These are phyloP conservation scores for Sanguinoderma infundibulare DNA, from an alignment of 1,284 basidiomycete species.

Conservation along the genomic window DNA sequence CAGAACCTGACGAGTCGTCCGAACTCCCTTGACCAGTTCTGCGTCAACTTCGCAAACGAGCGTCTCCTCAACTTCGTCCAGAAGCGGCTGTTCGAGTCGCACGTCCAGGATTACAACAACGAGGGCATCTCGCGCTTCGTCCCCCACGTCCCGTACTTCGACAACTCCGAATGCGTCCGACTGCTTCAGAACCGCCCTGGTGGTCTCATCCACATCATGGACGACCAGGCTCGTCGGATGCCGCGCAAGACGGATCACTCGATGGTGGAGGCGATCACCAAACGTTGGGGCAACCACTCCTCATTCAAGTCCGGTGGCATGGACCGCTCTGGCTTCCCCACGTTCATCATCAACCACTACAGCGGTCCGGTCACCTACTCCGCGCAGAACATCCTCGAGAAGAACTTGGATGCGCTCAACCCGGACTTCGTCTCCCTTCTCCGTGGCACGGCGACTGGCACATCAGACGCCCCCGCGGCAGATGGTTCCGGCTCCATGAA, in stretches of 20 bases:
- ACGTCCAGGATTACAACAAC: constrained; percentile 80
- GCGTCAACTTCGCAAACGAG: constrained; percentile 96
- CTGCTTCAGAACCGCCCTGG: constrained; percentile 88
- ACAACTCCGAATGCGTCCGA: constrained; percentile 90
- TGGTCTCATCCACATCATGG: constrained; percentile 96
- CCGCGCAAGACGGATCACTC: constrained; percentile 93
- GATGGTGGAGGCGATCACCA: constrained; percentile 94
- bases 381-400: constrained; percentile 86
- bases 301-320: constrained; percentile 83
- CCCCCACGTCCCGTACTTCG: constrained; percentile 83
- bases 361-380: constrained; percentile 93
- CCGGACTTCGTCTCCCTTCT: constrained; percentile 93
- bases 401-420: constrained; percentile 89
- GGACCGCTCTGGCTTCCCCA: constrained; percentile 81
- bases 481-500: constrained; percentile 82
- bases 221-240: constrained; percentile 88
- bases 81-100: constrained; percentile 78
- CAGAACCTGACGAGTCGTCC: constrained; percentile 85
- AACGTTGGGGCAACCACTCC: constrained; percentile 93
- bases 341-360: constrained; percentile 94
- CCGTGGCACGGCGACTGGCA: constrained; percentile 55
- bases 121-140: constrained; percentile 83
- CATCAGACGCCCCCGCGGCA: constrained; percentile 46
- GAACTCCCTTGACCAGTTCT: constrained; percentile 96
- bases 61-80: constrained; percentile 87